phyloP scores from a whole-genome alignment of 2,329 filamentous ascomycete species.

The Nigrospora sphaerica region DNA sequence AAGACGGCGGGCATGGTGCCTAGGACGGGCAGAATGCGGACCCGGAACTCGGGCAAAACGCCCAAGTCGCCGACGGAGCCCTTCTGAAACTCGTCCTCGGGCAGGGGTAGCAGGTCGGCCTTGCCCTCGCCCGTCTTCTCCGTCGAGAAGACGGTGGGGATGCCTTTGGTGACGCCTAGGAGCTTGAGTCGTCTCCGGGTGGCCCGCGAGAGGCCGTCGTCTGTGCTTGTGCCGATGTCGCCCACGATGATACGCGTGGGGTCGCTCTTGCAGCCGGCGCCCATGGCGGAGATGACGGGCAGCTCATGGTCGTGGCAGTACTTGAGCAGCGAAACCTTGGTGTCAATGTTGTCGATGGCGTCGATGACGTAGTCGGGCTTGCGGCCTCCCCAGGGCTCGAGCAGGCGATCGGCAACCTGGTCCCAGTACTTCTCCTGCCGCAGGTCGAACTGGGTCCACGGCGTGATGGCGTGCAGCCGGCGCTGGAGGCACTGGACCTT shows the following conservation, averaged over 20 bases:
- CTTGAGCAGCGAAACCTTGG: constrained; percentile 83
- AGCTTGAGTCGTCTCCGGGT: constrained; percentile 75
- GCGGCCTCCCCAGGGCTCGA: constrained; percentile 60
- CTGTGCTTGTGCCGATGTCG: constrained; percentile 81
- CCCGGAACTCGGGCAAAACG: constrained; percentile 84
- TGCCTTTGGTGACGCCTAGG: constrained; percentile 73
- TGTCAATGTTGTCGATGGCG: constrained; percentile 97
- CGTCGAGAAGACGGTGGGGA: constrained; percentile 87
- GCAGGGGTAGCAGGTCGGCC: constrained; percentile 77
- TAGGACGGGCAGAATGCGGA: constrained; percentile 88
- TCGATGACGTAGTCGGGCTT: constrained; percentile 87
- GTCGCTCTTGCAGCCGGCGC: constrained; percentile 87
- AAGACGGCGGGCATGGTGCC: constrained; percentile 98
- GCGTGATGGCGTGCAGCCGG: constrained; percentile 76
- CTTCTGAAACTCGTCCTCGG: constrained; percentile 82
- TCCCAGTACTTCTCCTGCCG: constrained; percentile 76
- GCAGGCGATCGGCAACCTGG: constrained; percentile 54
- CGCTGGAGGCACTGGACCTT: constrained; percentile 83
- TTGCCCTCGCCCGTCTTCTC: constrained; percentile 89
- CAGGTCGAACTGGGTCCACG: constrained; percentile 88
- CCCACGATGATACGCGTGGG: constrained; percentile 80
- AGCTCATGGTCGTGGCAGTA: constrained; percentile 76
- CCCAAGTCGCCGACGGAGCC: constrained; percentile 81
- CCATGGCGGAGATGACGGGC: constrained; percentile 90
- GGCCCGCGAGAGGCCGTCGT: constrained; percentile 80